Base-by-base conservation (phyloP, 2,329 filamentous ascomycete species). In the Alternaria angustiovoidea region DNA sequence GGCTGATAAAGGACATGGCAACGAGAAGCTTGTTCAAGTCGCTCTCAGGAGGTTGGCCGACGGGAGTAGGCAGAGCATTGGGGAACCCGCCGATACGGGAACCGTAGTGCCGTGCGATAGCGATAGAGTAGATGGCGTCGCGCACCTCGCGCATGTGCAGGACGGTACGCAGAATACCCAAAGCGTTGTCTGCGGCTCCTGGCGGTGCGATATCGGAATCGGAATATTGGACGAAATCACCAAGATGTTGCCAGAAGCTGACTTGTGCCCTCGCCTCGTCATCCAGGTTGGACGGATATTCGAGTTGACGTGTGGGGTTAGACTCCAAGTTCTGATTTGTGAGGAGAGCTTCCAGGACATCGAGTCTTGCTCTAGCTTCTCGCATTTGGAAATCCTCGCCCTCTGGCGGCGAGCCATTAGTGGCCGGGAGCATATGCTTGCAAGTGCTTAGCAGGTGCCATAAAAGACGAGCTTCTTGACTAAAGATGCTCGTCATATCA, bases 81-180 rank as follows among this genome's bases (percentile, higher is more conserved):
- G 81, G 78, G 65, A 82, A 83, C 26, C 81, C 80, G 16, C 79
- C 75, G 61, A 81, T 73, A 14, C 88, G 86, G 32, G 88, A 88
- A 46, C 91, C 89, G 51, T 93, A 84, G 63, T 94, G 88, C 26
- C 93, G 88, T 16, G 91, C 88, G 56, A 96, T 87, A 8, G 91
- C 92, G 66, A 97, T 90, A 0, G 92, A 95, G 79, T 97, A 97
- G 57, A 97, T 87, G 18, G 97, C 90, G 75, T 97, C 93, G 54
- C 94, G 88, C 71, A 94, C 95, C 80, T 97, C 94, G 24, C 90
- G 87, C 48, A 90, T 90, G 67, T 93, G 91, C 12, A 97, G 84
- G 22, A 94, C 83, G 57, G 85, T 85, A 32, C 92, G 88, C 77
- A 93, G 87, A 52, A 85, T 84, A 5, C 78, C 79, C 30, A 97